Percentiles rank a stretch among this genome's conserved stretches.
phyloP scores from a whole-genome alignment of 345 rosid genomes.

The Kernera saxatilis region DNA sequence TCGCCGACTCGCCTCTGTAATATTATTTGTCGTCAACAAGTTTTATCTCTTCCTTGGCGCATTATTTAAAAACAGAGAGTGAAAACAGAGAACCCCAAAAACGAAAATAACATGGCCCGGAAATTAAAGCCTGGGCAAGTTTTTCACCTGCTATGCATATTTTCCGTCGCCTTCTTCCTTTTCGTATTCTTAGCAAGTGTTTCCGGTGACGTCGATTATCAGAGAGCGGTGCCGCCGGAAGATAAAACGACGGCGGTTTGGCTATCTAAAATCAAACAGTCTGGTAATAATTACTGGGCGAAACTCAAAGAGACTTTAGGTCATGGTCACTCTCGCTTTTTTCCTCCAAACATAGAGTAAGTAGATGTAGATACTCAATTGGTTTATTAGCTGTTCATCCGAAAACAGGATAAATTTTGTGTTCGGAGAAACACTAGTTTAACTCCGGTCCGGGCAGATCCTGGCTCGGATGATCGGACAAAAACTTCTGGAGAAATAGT shows the following conservation, averaged over 20 bases:
- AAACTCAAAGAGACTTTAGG: constrained; percentile 25
- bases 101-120: background rate
- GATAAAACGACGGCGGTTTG: constrained; percentile 23
- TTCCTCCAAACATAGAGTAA: constrained; percentile 30
- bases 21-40: background rate
- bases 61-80: background rate
- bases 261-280: constrained; percentile 13
- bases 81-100: background rate
- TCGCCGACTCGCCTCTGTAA: constrained; percentile 18
- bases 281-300: constrained; percentile 19
- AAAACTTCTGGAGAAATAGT: background rate
- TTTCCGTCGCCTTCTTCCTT: background rate
- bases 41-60: background rate
- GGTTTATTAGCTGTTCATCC: background rate
- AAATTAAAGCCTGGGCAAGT: background rate
- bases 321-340: constrained; percentile 26
- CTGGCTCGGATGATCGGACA: too few species aligned
- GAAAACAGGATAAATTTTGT: too few species aligned
- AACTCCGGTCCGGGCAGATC: too few species aligned
- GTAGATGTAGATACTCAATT: background rate
- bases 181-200: background rate
- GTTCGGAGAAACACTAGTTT: too few species aligned
- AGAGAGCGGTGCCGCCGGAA: background rate
- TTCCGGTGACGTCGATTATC: constrained; percentile 12
- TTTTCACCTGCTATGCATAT: constrained; percentile 7